Evolutionary conservation across 225 moss, liverwort and hornwort species (phyloP).

Genomic region (Antitrichia curtipendula): DNA sequence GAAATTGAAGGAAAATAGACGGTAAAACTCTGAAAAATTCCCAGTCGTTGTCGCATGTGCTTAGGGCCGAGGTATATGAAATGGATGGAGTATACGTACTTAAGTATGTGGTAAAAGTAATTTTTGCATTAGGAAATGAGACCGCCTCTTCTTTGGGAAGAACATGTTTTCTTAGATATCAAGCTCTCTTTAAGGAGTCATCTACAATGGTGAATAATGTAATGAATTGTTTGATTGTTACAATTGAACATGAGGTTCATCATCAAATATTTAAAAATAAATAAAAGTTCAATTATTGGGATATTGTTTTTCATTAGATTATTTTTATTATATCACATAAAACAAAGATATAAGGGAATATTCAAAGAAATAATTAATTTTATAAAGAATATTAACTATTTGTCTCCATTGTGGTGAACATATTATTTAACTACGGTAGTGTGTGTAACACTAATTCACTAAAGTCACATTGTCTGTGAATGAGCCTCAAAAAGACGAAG

Average conservation of each 20-base stretch:
- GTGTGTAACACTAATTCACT: accelerated
- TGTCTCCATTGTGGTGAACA: accelerated
- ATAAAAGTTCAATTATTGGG: neutral
- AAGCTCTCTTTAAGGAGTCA: neutral
- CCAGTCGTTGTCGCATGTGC: too few species aligned
- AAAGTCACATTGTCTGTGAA: neutral
- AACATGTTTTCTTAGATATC: neutral
- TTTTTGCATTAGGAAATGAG: neutral
- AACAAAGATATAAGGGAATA: accelerated
- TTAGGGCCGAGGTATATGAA: too few species aligned
- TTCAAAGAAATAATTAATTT: neutral
- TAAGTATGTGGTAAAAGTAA: neutral
- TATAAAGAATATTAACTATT: neutral
- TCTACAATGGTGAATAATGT: neutral
- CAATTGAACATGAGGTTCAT: accelerated
- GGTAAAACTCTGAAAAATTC: too few species aligned
- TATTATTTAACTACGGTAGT: neutral
- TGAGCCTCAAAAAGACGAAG: accelerated
- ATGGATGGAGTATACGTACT: neutral
- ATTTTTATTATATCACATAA: neutral
- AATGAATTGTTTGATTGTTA: accelerated
- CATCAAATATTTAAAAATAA: neutral
- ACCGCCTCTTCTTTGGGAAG: accelerated
- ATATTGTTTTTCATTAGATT: neutral
- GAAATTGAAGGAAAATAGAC: too few species aligned